phyloP scores from a whole-genome alignment of 2,329 filamentous ascomycete species.

The Aspergillus ochraceoroseus region DNA sequence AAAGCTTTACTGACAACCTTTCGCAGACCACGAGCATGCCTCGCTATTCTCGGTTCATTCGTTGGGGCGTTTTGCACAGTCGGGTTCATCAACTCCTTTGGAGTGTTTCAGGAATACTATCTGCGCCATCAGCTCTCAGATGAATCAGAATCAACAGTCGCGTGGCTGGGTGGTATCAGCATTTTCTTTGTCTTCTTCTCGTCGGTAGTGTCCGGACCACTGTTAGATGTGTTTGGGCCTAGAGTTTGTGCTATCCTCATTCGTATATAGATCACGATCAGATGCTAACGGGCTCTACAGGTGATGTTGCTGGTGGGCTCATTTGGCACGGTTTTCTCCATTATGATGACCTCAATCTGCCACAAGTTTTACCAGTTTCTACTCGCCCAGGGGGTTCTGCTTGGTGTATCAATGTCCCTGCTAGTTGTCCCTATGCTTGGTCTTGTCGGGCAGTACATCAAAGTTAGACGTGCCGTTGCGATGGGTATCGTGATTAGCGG shows the following conservation, averaged over 20 bases:
- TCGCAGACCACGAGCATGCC: conserved; percentile 24
- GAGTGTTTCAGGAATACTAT: conserved; percentile 37
- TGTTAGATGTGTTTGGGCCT: conserved; percentile 34
- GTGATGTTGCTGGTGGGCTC: conserved; percentile 28
- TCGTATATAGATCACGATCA: background rate
- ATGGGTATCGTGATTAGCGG: conserved; percentile 34
- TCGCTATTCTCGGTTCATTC: conserved; percentile 30
- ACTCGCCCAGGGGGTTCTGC: conserved; percentile 36
- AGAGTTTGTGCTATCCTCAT: conserved; percentile 18
- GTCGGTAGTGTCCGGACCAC: conserved; percentile 26
- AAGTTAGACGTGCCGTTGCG: conserved; percentile 27
- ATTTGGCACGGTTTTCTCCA: conserved; percentile 26
- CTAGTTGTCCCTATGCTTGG: conserved; percentile 30
- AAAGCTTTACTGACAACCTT: no score
- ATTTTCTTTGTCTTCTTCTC: conserved; percentile 33
- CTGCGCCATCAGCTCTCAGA: conserved; percentile 22
- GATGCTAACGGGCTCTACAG: conserved; percentile 15
- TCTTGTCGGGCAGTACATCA: conserved; percentile 30
- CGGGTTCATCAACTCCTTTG: conserved; percentile 39
- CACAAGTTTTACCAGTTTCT: conserved; percentile 38
- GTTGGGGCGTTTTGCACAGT: conserved; percentile 35
- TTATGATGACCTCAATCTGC: conserved; percentile 40
- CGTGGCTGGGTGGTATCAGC: conserved; percentile 33
- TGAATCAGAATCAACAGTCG: conserved; percentile 29
- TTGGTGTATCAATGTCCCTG: conserved; percentile 31